Percentiles rank a stretch among this genome's conserved stretches.
phyloP scores from a whole-genome alignment of 169 alveolate species.

The Eimeria maxima region DNA sequence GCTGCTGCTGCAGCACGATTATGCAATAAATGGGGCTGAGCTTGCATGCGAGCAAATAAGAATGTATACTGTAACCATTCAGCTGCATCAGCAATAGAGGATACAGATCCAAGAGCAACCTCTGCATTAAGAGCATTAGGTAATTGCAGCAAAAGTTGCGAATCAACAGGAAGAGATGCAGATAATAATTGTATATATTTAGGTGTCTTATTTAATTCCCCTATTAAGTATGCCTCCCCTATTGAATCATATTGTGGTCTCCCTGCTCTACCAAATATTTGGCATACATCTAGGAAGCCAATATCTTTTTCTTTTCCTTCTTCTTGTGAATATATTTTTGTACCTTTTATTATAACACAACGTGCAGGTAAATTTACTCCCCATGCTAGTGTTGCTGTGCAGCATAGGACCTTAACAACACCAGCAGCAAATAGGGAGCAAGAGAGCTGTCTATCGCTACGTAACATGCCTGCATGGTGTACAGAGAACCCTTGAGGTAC shows the following conservation, averaged over 20 bases:
- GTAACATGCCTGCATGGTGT: conserved; percentile 99
- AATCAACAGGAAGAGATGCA: conserved; percentile 95
- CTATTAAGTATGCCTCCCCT: conserved; percentile 94
- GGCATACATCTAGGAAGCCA: conserved; percentile 97
- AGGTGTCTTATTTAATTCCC: background rate
- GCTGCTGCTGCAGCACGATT: background rate
- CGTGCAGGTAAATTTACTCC: conserved; percentile 99
- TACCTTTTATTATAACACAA: conserved; percentile 99
- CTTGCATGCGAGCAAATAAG: conserved; percentile 95
- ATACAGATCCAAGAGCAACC: conserved; percentile 93
- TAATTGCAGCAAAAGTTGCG: conserved; percentile 94
- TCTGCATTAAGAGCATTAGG: conserved; percentile 99
- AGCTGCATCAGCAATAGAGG: conserved; percentile 96
- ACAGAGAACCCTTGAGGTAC: conserved; percentile 98
- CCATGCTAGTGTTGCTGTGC: conserved; percentile 99
- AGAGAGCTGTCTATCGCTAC: conserved; percentile 96
- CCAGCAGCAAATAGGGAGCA: conserved; percentile 98
- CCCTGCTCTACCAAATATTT: conserved; percentile 99
- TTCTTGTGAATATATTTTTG: conserved; percentile 96
- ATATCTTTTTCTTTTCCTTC: conserved; percentile 98
- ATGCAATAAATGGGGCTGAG: background rate
- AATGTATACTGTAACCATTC: conserved; percentile 98
- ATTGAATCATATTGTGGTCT: conserved; percentile 98
- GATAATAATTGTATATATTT: conserved; percentile 23
- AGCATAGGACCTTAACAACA: conserved; percentile 96